phyloP scores from a whole-genome alignment of 768 basidiomycete genomes.

The Pseudohyphozyma bogoriensis region DNA sequence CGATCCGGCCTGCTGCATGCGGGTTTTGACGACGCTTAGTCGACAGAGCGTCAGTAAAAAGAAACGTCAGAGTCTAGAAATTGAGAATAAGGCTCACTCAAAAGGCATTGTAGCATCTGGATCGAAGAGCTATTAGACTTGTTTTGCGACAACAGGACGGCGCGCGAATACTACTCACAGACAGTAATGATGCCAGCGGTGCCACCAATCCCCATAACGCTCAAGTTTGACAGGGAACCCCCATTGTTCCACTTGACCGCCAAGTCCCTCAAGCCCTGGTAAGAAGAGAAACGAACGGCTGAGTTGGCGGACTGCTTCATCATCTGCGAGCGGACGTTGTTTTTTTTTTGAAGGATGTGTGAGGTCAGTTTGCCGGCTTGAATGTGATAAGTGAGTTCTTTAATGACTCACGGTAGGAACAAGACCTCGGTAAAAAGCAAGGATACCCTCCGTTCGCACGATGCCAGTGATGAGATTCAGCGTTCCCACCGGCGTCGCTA shows the following conservation, averaged over 20 bases:
- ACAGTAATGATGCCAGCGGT: not conserved
- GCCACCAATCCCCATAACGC: not conserved
- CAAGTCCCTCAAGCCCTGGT: not conserved
- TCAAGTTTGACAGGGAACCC: too few relatives aligned
- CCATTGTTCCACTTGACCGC: too few relatives aligned
- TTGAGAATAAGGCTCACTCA: not conserved
- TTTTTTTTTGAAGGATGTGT: not conserved
- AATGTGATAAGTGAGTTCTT: too few relatives aligned
- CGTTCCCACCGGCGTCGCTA: not conserved
- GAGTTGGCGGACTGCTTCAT: conserved; percentile 3
- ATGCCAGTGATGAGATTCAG: not conserved
- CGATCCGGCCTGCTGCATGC: not conserved
- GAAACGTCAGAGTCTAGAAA: not conserved
- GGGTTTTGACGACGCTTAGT: not conserved
- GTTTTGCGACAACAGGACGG: not conserved
- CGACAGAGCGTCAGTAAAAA: not conserved
- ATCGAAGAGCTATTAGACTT: too few relatives aligned
- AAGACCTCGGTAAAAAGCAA: not conserved
- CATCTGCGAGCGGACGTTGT: not conserved
- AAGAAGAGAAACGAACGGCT: not conserved
- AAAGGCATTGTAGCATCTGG: too few relatives aligned
- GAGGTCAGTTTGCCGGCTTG: too few relatives aligned
- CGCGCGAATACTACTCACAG: not conserved
- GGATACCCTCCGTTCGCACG: not conserved
- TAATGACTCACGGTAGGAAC: not conserved